Percentiles rank a stretch among this genome's conserved stretches.
Conservation (phyloP, 140 eudicot genomes). For the Flaveria floridana region DNA sequence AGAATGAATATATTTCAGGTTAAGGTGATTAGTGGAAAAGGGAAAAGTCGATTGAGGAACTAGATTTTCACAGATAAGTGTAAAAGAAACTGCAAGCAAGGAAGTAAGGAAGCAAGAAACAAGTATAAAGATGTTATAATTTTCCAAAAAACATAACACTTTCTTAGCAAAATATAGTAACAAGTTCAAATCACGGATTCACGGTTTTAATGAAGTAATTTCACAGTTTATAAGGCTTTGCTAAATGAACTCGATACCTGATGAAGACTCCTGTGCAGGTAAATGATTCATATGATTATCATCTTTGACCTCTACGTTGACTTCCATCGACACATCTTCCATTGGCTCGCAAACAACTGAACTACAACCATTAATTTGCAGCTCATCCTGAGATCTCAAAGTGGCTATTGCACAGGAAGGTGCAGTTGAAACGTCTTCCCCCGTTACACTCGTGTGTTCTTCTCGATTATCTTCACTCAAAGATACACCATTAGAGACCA, state of each 20-base stretch:
- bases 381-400: conserved; percentile 29
- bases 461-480: conserved; percentile 17
- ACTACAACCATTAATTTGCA: conserved; percentile 8
- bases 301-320: conserved; percentile 29
- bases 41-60: background rate
- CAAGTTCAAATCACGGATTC: background rate
- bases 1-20: background rate
- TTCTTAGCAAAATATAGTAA: background rate
- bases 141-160: too few relatives aligned
- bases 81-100: background rate
- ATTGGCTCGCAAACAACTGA: conserved; percentile 33
- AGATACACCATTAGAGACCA: conserved; percentile 20
- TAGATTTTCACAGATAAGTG: background rate
- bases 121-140: background rate
- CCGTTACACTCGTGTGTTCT: conserved; percentile 14
- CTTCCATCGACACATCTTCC: conserved; percentile 31
- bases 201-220: background rate
- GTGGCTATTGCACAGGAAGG: conserved; percentile 23
- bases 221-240: background rate
- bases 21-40: background rate
- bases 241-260: conserved; percentile 40
- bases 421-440: conserved; percentile 22
- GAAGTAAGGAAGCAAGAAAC: background rate
- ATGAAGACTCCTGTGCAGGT: conserved; percentile 21
- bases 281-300: conserved; percentile 23